Conservation (phyloP, 305 asterid species). For the Fraxinus latifolia region DNA sequence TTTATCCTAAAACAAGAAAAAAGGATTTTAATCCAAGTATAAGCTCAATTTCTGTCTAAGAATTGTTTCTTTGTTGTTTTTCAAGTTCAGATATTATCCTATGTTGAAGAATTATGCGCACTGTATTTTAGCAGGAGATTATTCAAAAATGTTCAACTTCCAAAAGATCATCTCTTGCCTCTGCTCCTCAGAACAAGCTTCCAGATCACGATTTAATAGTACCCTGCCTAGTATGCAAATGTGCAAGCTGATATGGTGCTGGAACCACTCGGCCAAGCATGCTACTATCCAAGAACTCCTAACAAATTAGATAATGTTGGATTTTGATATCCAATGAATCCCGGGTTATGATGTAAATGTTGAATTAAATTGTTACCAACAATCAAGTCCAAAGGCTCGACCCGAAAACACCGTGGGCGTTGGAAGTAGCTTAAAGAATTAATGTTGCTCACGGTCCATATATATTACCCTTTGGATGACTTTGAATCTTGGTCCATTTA, state of each 20-base stretch:
- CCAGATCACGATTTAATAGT: background rate
- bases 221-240: slow-evolving; percentile 1
- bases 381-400: background rate
- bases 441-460: background rate
- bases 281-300: background rate
- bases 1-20: background rate
- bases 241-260: background rate
- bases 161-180: background rate
- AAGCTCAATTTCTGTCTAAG: background rate
- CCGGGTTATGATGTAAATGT: background rate
- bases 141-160: background rate
- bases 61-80: background rate
- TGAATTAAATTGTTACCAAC: background rate
- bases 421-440: background rate
- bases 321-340: background rate
- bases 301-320: background rate
- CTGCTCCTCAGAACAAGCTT: background rate
- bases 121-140: background rate
- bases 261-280: background rate
- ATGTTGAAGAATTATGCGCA: background rate
- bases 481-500: background rate
- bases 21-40: background rate
- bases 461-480: background rate
- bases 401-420: background rate
- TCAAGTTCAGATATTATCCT: background rate